These are phyloP conservation scores for Lodderomyces margitis DNA, from an alignment of 1,139 yeast genomes.

Conservation along the genomic window DNA sequence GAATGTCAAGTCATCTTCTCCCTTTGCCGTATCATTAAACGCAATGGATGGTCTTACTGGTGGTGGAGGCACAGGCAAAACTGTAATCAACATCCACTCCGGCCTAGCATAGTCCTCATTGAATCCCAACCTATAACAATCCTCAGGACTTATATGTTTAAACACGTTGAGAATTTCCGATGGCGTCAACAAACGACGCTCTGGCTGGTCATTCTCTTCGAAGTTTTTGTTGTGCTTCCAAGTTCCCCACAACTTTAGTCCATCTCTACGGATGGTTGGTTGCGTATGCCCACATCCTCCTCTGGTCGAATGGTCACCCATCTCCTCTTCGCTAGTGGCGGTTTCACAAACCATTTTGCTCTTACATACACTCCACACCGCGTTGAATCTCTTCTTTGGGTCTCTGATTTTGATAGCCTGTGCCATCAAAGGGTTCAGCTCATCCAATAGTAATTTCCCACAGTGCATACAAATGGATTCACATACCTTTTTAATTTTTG, in stretches of 20 bases:
- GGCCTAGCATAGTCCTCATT: conserved; percentile 97
- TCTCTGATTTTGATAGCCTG: conserved; percentile 88
- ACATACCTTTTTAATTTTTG: conserved; percentile 91
- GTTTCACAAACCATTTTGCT: conserved; percentile 95
- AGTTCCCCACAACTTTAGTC: conserved; percentile 92
- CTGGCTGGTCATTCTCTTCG: conserved; percentile 88
- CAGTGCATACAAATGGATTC: conserved; percentile 99
- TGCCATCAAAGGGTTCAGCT: conserved; percentile 80
- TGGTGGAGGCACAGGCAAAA: conserved; percentile 99
- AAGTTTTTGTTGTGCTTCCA: conserved; percentile 85
- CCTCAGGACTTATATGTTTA: conserved; percentile 85
- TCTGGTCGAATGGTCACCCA: conserved; percentile 53
- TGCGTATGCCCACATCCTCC: conserved; percentile 99
- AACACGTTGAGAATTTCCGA: conserved; percentile 88
- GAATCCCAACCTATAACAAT: conserved; percentile 79
- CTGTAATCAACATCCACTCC: conserved; percentile 97
- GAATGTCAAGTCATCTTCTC: conserved; percentile 98
- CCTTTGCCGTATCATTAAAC: conserved; percentile 97
- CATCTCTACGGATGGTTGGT: conserved; percentile 95
- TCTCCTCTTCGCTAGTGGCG: conserved; percentile 69
- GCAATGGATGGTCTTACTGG: conserved; percentile 99
- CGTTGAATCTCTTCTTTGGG: conserved; percentile 93
- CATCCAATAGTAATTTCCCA: conserved; percentile 89
- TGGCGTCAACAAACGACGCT: conserved; percentile 84
- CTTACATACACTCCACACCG: conserved; percentile 92